These are phyloP conservation scores for Lumnitzera racemosa DNA, from an alignment of 345 rosid genomes.

Conservation along the genomic window DNA sequence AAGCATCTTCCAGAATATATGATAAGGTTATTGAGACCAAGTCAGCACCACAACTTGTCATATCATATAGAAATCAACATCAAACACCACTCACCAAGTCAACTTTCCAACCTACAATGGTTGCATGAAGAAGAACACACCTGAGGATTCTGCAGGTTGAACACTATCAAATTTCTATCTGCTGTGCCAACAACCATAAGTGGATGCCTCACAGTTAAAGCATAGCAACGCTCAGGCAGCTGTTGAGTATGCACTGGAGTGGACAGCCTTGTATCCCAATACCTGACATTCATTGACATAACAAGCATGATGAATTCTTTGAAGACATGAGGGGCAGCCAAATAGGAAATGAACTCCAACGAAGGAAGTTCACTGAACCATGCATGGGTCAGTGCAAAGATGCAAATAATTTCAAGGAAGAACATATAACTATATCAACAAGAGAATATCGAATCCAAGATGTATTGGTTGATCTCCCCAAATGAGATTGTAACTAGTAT, in stretches of 20 bases:
- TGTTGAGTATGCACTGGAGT: conserved; percentile 89
- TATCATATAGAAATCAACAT: no score
- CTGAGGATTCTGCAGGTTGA: conserved; percentile 90
- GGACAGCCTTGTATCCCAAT: conserved; percentile 88
- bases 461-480: no score
- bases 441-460: no score
- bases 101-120: not conserved
- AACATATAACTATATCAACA: no score
- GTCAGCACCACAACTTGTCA: no score
- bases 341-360: no score
- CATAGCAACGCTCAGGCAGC: conserved; percentile 91
- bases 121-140: conserved; percentile 22
- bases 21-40: no score
- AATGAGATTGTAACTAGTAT: no score
- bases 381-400: no score
- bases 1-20: no score
- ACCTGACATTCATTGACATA: conserved; percentile 31
- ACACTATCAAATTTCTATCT: conserved; percentile 80
- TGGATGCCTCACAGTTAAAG: conserved; percentile 75
- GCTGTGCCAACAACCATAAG: conserved; percentile 98
- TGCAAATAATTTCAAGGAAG: no score
- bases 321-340: not conserved
- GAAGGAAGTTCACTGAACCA: no score
- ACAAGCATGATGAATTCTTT: not conserved
- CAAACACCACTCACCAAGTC: not conserved